Base-by-base conservation (phyloP, 2,329 filamentous ascomycete species). In the Ophiocordyceps sinensis region DNA sequence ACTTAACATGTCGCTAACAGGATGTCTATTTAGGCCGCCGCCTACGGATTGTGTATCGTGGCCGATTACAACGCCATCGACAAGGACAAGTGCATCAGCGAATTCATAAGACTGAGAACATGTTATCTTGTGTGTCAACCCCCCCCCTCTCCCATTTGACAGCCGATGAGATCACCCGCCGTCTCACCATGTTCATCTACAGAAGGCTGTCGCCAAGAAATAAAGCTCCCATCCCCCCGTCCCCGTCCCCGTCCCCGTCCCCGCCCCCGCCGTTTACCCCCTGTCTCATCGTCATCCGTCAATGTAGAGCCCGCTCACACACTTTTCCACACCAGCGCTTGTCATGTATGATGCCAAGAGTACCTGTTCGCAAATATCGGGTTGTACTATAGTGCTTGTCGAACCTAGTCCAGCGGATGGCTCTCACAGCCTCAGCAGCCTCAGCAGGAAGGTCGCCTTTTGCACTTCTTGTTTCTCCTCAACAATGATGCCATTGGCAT, bases 21-120 rank as follows among this genome's bases (percentile, higher is more conserved):
- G 15, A 26, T 5, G 23, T 26, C 23, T 26, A 3, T 26, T 26
- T 37, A 96, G 89, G 82, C 85, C 40, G 71, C 85, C 3, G 68
- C 75, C 12, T 98, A 96, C 55, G 91, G 89, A 49, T 88, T 87
- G 68, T 98, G 91, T 58, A 79, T 98, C 48, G 74, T 89, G 39
- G 76, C 77, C 32, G 89, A 96, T 56, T 96, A 94, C 63, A 89
- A 89, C 56, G 77, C 86, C 4, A 77, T 94, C 3, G 75, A 87
- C 51, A 94, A 94, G 57, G 85, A 95, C 56, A 91, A 91, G 68
- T 98, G 91, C 55, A 70, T 72, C 5, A 77, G 77, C 43, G 87
- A 95, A 55, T 96, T 98, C 51, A 67, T 91, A 61, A 77, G 67
- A 49, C 60, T 96, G 38, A 94, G 94, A 59, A 71, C 94, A 49